These are phyloP conservation scores for Chloropicon primus DNA, from an alignment of 139 green algal genomes.

Conservation along the genomic window DNA sequence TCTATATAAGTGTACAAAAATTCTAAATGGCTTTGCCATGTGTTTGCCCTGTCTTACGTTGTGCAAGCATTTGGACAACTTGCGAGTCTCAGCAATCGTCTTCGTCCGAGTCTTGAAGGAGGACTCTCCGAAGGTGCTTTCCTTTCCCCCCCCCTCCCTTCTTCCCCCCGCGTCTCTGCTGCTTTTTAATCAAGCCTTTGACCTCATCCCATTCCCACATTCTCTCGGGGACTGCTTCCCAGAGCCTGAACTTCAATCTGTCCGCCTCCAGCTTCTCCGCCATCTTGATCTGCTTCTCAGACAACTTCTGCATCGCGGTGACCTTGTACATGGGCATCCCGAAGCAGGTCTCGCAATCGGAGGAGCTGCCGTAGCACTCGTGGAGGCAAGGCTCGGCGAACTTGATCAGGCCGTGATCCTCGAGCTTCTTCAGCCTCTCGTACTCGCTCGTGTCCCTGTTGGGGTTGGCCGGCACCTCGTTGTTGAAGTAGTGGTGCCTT, in stretches of 20 bases:
- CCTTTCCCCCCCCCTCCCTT: not conserved
- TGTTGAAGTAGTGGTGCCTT: constrained; percentile 20
- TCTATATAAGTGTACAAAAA: too few relatives aligned
- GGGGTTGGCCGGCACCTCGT: constrained; percentile 6
- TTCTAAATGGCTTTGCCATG: too few relatives aligned
- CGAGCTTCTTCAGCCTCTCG: not conserved
- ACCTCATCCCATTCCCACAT: not conserved
- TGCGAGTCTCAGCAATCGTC: not conserved
- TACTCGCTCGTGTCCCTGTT: not conserved
- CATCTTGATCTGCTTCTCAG: constrained; percentile 5
- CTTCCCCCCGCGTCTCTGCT: not conserved
- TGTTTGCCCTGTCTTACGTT: too few relatives aligned
- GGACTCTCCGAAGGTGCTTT: not conserved
- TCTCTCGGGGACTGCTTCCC: not conserved
- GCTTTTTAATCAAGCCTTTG: not conserved
- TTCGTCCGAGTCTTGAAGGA: not conserved
- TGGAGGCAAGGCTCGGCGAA: constrained; percentile 11
- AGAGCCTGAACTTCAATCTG: not conserved
- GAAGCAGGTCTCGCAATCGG: not conserved
- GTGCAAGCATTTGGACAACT: too few relatives aligned
- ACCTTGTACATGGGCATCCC: not conserved
- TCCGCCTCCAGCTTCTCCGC: not conserved
- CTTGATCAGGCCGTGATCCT: constrained; percentile 3
- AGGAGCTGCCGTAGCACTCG: constrained; percentile 2
- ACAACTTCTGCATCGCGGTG: not conserved